phyloP scores from a whole-genome alignment of 495 filamentous ascomycete genomes.

The Annulohypoxylon bovei region DNA sequence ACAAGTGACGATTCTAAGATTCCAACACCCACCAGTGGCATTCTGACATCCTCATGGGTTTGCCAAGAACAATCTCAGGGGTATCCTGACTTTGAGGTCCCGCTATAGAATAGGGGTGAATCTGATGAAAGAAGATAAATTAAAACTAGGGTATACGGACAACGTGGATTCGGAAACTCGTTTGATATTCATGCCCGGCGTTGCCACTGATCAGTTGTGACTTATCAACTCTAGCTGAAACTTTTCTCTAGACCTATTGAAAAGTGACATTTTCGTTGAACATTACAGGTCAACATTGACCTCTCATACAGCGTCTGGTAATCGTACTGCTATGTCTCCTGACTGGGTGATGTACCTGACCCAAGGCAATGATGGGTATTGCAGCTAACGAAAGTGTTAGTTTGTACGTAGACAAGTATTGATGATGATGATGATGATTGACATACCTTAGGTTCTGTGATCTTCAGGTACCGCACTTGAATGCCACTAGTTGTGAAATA shows the following conservation, averaged over 20 bases:
- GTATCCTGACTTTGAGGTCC: neutral
- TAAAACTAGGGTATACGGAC: slow-evolving; percentile 5
- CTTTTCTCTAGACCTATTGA: slow-evolving; percentile 42
- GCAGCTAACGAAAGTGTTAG: slow-evolving; percentile 66
- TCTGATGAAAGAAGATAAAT: neutral
- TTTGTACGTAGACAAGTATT: slow-evolving; percentile 13
- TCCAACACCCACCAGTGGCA: neutral
- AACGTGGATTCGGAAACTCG: slow-evolving; percentile 17
- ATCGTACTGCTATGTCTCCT: slow-evolving; percentile 90
- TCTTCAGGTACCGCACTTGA: slow-evolving; percentile 98
- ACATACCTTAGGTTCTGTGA: slow-evolving; percentile 97
- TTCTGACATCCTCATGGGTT: neutral
- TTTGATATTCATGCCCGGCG: slow-evolving; percentile 36
- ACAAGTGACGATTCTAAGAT: neutral
- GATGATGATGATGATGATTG: too few relatives aligned
- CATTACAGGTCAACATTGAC: slow-evolving; percentile 27
- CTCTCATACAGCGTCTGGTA: slow-evolving; percentile 83
- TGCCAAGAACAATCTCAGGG: neutral
- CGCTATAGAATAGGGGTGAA: neutral
- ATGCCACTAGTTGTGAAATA: slow-evolving; percentile 99
- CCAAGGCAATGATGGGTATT: slow-evolving; percentile 99
- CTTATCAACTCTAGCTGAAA: slow-evolving; percentile 35
- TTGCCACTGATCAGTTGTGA: slow-evolving; percentile 31
- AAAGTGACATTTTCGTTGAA: slow-evolving; percentile 35
- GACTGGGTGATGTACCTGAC: slow-evolving; percentile 98